Evolutionary conservation across 164 flowering plant species (phyloP).

Genomic region (Macadamia tetraphylla): DNA sequence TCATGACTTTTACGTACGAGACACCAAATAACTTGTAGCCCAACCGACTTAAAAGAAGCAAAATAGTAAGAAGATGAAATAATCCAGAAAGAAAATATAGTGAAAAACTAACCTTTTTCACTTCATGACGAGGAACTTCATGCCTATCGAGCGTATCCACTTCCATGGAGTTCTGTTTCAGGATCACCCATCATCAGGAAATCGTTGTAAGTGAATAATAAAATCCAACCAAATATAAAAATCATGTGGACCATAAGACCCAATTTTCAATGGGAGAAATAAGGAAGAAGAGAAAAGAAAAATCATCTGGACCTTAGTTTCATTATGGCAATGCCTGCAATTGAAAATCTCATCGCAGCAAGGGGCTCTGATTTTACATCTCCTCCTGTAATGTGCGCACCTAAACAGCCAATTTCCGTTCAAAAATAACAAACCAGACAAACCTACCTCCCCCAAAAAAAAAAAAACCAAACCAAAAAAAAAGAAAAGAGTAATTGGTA

Average conservation of each 20-base stretch:
- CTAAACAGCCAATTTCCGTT: conserved; percentile 24
- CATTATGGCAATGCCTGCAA: conserved; percentile 97
- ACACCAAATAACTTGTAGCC: neutral
- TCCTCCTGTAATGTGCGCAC: conserved; percentile 74
- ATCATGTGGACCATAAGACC: no score
- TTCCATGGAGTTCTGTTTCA: conserved; percentile 57
- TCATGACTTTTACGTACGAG: neutral
- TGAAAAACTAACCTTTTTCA: conserved; percentile 44
- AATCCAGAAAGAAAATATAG: no score
- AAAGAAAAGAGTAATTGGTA: neutral
- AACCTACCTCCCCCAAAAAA: neutral
- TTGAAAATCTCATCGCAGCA: conserved; percentile 77
- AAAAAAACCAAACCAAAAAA: no score
- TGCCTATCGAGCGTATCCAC: conserved; percentile 52
- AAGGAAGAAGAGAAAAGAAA: neutral
- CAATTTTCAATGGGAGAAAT: no score
- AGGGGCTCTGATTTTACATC: conserved; percentile 86
- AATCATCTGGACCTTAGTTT: conserved; percentile 52
- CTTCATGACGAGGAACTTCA: conserved; percentile 75
- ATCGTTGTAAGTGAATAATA: neutral
- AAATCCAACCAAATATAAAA: neutral
- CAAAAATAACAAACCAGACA: no score
- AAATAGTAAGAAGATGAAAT: no score
- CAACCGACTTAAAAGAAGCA: no score
- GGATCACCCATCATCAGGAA: neutral